Percentiles rank a stretch among this genome's conserved stretches.
Evolutionary conservation across 164 flowering plant species (phyloP).

Genomic region (Nymphaea colorata): DNA sequence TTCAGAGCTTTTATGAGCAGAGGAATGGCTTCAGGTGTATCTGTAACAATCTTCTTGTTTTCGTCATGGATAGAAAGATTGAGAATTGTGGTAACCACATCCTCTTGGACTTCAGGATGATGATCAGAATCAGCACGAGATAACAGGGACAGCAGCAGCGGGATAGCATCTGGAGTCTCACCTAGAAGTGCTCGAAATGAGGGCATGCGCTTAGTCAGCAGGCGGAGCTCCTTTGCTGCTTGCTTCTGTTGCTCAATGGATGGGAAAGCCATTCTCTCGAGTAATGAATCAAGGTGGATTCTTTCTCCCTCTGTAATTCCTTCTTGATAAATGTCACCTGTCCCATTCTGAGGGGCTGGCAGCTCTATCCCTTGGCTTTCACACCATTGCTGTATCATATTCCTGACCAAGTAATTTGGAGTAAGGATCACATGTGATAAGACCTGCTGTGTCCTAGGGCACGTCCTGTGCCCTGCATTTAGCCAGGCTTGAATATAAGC

Average conservation of each 20-base stretch:
- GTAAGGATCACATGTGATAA: slow-evolving; percentile 50
- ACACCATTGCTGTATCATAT: slow-evolving; percentile 60
- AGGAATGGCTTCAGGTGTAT: slow-evolving; percentile 51
- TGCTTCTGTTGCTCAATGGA: slow-evolving; percentile 35
- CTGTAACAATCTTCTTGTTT: slow-evolving; percentile 69
- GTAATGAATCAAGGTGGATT: slow-evolving; percentile 26
- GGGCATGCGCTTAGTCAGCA: slow-evolving; percentile 49
- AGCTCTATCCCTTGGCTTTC: slow-evolving; percentile 32
- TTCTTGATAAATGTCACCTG: slow-evolving; percentile 17
- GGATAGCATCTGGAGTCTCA: slow-evolving; percentile 36
- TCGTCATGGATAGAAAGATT: slow-evolving; percentile 72
- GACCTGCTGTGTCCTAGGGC: slow-evolving; percentile 61
- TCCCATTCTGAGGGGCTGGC: slow-evolving; percentile 11
- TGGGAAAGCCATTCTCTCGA: slow-evolving; percentile 33
- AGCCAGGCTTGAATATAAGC: slow-evolving; percentile 55
- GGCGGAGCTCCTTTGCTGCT: slow-evolving; percentile 70
- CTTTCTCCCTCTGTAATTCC: slow-evolving; percentile 29
- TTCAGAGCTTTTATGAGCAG: slow-evolving; percentile 50
- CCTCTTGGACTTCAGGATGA: slow-evolving; percentile 60
- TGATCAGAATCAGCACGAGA: slow-evolving; percentile 13
- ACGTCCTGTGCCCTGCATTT: slow-evolving; percentile 43
- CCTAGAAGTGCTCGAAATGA: slow-evolving; percentile 67
- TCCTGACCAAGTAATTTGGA: slow-evolving; percentile 51
- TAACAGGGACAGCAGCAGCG: slow-evolving; percentile 44
- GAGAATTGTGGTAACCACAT: slow-evolving; percentile 61